phyloP scores from a whole-genome alignment of 2,329 filamentous ascomycete genomes.

The Colletotrichum sp. region DNA sequence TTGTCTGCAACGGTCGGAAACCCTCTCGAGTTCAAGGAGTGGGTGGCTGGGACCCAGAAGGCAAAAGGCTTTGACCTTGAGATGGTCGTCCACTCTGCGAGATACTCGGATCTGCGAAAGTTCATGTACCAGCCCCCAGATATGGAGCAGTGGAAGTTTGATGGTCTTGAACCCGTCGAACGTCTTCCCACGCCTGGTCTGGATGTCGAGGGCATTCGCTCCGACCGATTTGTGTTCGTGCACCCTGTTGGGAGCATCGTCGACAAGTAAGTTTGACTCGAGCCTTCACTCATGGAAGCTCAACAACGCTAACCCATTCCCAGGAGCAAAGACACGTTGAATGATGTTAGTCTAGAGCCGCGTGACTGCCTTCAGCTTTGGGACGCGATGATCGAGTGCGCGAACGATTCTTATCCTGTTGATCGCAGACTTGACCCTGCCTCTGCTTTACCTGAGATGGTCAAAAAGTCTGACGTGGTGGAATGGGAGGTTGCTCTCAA shows the following conservation, averaged over 20 bases:
- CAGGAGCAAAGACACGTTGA: conserved; percentile 64
- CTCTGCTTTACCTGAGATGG: conserved; percentile 53
- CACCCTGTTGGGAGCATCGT: conserved; percentile 71
- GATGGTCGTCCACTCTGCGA: conserved; percentile 70
- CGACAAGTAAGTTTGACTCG: conserved; percentile 47
- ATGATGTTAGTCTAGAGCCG: conserved; percentile 73
- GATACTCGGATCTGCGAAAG: conserved; percentile 82
- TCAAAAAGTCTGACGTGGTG: conserved; percentile 70
- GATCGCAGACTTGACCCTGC: conserved; percentile 67
- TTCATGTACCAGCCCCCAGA: conserved; percentile 63
- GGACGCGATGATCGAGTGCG: conserved; percentile 64
- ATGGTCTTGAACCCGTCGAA: conserved; percentile 50
- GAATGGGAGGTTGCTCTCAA: conserved; percentile 59
- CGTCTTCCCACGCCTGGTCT: conserved; percentile 50
- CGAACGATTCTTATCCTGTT: conserved; percentile 57
- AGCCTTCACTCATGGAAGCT: no score
- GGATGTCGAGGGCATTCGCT: conserved; percentile 46
- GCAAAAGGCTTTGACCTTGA: conserved; percentile 67
- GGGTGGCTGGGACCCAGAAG: conserved; percentile 70
- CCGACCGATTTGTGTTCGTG: conserved; percentile 60
- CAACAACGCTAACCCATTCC: not conserved
- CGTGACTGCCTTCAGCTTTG: conserved; percentile 73
- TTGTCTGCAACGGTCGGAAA: conserved; percentile 83
- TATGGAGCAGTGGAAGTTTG: conserved; percentile 47
- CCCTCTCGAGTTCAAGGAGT: conserved; percentile 70